Evolutionary conservation across 179 eudicot species (phyloP).

Genomic region (Drosera spatulata): DNA sequence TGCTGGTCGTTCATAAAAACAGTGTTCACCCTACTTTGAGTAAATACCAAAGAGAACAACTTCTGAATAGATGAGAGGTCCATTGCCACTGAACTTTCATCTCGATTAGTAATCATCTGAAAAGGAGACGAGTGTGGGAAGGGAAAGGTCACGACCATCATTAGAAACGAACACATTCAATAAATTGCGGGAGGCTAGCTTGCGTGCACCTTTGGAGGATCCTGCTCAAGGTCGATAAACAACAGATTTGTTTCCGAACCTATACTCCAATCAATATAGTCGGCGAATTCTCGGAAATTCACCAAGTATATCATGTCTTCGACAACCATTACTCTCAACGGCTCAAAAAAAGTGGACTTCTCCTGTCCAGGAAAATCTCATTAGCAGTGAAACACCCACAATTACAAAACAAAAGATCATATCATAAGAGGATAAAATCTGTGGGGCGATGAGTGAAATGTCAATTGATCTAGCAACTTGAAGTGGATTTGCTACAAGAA

Average conservation of each 20-base stretch:
- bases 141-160: background rate
- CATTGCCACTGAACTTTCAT: constrained; percentile 27
- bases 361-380: constrained; percentile 20
- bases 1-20: constrained; percentile 20
- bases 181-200: constrained; percentile 1
- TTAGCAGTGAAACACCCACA: too few relatives aligned
- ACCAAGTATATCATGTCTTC: constrained; percentile 91
- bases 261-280: constrained; percentile 48
- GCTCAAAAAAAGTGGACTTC: constrained; percentile 42
- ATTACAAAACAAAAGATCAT: too few relatives aligned
- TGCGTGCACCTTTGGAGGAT: constrained; percentile 68
- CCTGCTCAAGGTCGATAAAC: constrained; percentile 75
- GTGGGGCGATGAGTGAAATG: too few relatives aligned
- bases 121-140: constrained; percentile 9
- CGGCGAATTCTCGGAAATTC: constrained; percentile 47
- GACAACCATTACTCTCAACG: constrained; percentile 68
- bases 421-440: too few relatives aligned
- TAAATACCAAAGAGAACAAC: constrained; percentile 50
- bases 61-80: constrained; percentile 53
- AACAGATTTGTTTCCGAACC: constrained; percentile 28
- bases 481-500: too few relatives aligned
- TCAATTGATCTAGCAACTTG: too few relatives aligned
- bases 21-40: constrained; percentile 24
- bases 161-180: background rate
- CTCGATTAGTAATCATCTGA: constrained; percentile 44